Evolutionary conservation across 352 stramenopile species (phyloP), one percentile per base, ranked within the genome.

Genomic region (Phytophthora ohioensis): DNA sequence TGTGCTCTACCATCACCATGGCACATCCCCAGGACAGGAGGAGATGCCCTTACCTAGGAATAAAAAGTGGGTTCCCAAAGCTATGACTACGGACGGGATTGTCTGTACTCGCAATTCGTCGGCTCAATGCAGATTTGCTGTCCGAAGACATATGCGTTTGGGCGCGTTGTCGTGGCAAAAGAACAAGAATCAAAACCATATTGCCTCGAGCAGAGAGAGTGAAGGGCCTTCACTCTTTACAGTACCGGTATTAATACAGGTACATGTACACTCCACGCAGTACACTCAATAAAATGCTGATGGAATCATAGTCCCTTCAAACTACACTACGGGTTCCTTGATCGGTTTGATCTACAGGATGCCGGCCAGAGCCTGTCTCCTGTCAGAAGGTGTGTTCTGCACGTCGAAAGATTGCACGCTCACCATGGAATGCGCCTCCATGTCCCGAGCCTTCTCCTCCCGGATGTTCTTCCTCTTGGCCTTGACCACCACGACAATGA

Each of bases 401-500:
- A 65, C 56, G 49, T 71, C 68, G 45, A 75, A 80, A 47, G 73
- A 76, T 38, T 70, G 58, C 9, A 68, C 56, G 27, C 63, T 74
- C 8, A 69, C 32, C 68, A 80, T 71, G 32, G 73, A 74, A 21
- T 56, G 64, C 2, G 34, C 49, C 36, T 75, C 68, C 5, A 71
- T 38, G 38, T 80, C 68, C 17, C 64, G 73, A 6, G 45, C 59
- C 68, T 80, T 80, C 34, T 74, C 46, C 13, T 80, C 63, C 10
- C 52, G 48, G 34, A 80, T 71, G n/a, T 56, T 73, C 32, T 77
- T 77, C 54, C 57, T 74, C 61, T 73, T 80, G 39, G 54, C 68
- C 8, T 71, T 56, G 34, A 77, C 64, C 31, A 80, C 57, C 5
- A 71, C 41, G 12, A 68, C 68, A 54, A 80, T 67, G 13, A 76